Conservation (phyloP, 2,329 filamentous ascomycete species). For the Teratosphaeria destructans region DNA sequence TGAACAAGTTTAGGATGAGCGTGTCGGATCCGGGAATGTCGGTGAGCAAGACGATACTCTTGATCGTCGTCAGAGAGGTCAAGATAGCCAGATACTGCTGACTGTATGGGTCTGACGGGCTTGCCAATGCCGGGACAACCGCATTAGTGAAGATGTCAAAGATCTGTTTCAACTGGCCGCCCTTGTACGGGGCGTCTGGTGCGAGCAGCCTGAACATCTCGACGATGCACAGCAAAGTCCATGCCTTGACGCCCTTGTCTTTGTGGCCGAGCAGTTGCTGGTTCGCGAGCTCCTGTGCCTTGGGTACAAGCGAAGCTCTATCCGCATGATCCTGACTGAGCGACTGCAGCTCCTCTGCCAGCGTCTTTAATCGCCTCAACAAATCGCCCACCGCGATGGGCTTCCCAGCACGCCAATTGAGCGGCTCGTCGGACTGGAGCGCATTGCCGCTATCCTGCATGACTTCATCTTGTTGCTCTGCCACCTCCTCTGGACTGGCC, state of each 20-base stretch:
- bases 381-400: slow-evolving; percentile 77
- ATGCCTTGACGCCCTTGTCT: slow-evolving; percentile 86
- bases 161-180: slow-evolving; percentile 87
- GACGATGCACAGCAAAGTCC: slow-evolving; percentile 77
- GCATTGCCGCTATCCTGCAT: slow-evolving; percentile 10
- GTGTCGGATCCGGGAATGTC: slow-evolving; percentile 76
- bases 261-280: slow-evolving; percentile 80
- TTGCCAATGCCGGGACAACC: slow-evolving; percentile 73
- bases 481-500: slow-evolving; percentile 10
- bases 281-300: slow-evolving; percentile 75
- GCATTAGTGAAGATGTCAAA: slow-evolving; percentile 80
- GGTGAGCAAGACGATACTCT: slow-evolving; percentile 84
- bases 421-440: slow-evolving; percentile 71
- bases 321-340: slow-evolving; percentile 82
- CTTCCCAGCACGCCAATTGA: slow-evolving; percentile 87
- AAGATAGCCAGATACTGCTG: slow-evolving; percentile 87
- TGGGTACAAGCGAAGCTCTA: slow-evolving; percentile 68
- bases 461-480: slow-evolving; percentile 9
- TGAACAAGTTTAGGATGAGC: slow-evolving; percentile 73
- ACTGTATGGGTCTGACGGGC: slow-evolving; percentile 83
- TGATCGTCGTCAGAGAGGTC: slow-evolving; percentile 78
- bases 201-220: slow-evolving; percentile 89
- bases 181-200: slow-evolving; percentile 87
- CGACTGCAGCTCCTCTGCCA: slow-evolving; percentile 72
- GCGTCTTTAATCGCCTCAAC: slow-evolving; percentile 65